Conservation (phyloP, 1,284 basidiomycete species). For the Mycosarcoma mackinlayi region DNA sequence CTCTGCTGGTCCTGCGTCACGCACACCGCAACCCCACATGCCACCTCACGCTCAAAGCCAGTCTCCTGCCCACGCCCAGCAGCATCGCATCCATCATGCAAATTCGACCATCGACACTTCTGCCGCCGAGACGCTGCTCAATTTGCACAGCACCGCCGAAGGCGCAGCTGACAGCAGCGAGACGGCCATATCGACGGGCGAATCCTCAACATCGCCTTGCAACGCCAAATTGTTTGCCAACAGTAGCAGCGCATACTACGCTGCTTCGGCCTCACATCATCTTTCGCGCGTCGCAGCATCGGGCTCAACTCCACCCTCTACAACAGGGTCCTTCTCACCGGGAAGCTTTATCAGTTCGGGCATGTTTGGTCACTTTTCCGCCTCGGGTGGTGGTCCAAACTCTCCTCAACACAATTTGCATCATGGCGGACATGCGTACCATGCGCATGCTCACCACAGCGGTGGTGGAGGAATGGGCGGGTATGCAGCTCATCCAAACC, state of each 20-base stretch:
- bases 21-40: neutral
- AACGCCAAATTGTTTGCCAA: constrained; percentile 2
- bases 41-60: neutral
- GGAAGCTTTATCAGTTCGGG: constrained; percentile 37
- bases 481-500: too few species aligned
- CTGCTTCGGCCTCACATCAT: constrained; percentile 4
- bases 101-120: constrained; percentile 32
- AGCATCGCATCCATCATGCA: constrained; percentile 4
- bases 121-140: constrained; percentile 43
- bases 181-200: constrained; percentile 1
- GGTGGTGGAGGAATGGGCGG: neutral
- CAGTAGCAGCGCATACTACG: constrained; percentile 10
- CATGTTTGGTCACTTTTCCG: constrained; percentile 45
- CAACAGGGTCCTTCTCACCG: constrained; percentile 19
- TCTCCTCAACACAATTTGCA: constrained; percentile 18
- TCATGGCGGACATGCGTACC: constrained; percentile 10
- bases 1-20: constrained; percentile 10
- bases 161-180: neutral
- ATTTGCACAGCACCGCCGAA: constrained; percentile 19
- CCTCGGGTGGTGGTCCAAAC: constrained; percentile 9
- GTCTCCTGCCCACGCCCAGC: neutral
- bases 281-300: neutral
- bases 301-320: constrained; percentile 8
- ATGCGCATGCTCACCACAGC: constrained; percentile 10
- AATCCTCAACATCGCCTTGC: constrained; percentile 12